phyloP scores from a whole-genome alignment of 2,329 filamentous ascomycete species.

The Fusarium hainanense region DNA sequence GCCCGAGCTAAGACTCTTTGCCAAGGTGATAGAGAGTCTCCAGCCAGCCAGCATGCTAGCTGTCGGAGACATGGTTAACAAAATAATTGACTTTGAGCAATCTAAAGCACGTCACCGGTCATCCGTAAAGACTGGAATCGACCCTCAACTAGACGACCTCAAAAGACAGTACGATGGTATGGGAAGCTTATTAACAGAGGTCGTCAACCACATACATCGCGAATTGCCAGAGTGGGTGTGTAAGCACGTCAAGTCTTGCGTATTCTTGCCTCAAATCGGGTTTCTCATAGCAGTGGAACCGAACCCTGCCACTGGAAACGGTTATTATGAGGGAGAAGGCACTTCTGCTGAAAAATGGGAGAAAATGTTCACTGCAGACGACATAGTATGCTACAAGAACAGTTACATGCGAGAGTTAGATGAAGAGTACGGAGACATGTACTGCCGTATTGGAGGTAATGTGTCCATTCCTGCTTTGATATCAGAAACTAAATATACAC shows the following conservation, averaged over 20 bases:
- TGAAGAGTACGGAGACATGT: constrained; percentile 83
- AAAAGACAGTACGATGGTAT: constrained; percentile 84
- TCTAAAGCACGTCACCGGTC: constrained; percentile 78
- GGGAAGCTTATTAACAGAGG: constrained; percentile 75
- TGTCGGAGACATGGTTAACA: constrained; percentile 76
- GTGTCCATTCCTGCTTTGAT: neutral
- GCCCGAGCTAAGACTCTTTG: constrained; percentile 10
- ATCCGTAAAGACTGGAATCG: constrained; percentile 77
- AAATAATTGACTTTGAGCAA: constrained; percentile 82
- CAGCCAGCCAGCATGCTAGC: constrained; percentile 68
- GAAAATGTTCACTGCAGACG: constrained; percentile 77
- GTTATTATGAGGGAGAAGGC: constrained; percentile 71
- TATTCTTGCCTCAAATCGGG: constrained; percentile 91
- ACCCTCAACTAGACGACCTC: constrained; percentile 78
- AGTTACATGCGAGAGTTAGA: constrained; percentile 84
- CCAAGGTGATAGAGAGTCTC: constrained; percentile 68
- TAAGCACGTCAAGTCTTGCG: constrained; percentile 74
- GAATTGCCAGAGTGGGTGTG: constrained; percentile 70
- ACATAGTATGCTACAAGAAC: constrained; percentile 87
- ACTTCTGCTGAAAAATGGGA: constrained; percentile 74
- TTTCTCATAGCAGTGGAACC: constrained; percentile 82
- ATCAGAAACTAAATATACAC: constrained; percentile 36
- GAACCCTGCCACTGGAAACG: constrained; percentile 61
- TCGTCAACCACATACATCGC: constrained; percentile 71
- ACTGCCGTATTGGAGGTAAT: constrained; percentile 82